Evolutionary conservation across 495 filamentous ascomycete species (phyloP), one percentile per base, ranked within the genome.

Genomic region (Neurospora discreta): DNA sequence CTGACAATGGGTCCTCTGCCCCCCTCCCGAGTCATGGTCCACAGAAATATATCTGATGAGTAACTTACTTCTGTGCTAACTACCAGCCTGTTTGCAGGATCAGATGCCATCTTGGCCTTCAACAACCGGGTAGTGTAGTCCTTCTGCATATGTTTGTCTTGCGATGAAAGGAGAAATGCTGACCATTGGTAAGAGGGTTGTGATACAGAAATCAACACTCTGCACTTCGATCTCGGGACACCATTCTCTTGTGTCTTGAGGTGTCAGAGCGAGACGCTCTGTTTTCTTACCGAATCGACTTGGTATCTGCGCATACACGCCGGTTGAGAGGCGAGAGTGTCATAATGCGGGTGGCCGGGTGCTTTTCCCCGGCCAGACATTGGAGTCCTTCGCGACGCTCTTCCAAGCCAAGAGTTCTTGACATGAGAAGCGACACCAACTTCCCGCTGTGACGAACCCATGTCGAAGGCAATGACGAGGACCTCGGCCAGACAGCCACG

Each of bases 1-100:
- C 89, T 91, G 89, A 91, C 52, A 74, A 71, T 20, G 26, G 69
- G 40, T 39, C 80, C 76, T 74, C 67, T 58, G 42, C 26, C 58
- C 44, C n/a, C 68, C 26, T 70, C 8, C 26, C 39, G 67, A 69
- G 60, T 6, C 5, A 52, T 7, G 43, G 11, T 26, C 6, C 0
- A 30, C 5, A 16, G 3, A 60, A 30, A 60, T 5, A 60, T 5
- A 23, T 16, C 30, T 60, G 52, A 60, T 36, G 36, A 16, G 30
- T 11, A 58, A 20, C n/a, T 23, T 65, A 40, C 20, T 40, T n/a
- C n/a, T n/a, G n/a, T 40, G 5, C 74, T 73, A 36, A 72, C 72
- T 73, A 75, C 70, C 30, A 30, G 42, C 52, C 13, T 68, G 20
- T 68, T 26, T 36, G 65, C 13, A 58, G 23, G 23, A 18, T 13